phyloP scores from a whole-genome alignment of 2,329 filamentous ascomycete species.

The Pyrenophora tritici-repentis region DNA sequence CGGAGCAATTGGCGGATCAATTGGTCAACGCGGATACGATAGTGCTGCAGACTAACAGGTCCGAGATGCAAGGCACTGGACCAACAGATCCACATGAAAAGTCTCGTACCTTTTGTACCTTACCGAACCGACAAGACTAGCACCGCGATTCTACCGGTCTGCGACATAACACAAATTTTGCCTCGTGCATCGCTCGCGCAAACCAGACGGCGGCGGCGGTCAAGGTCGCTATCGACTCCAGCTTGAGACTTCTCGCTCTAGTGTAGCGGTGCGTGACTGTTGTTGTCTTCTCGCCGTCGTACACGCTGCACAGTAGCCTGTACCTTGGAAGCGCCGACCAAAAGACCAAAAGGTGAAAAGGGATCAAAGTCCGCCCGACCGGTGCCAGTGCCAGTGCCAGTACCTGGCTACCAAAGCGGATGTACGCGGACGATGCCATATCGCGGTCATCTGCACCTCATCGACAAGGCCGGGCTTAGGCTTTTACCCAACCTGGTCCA shows the following conservation, averaged over 20 bases:
- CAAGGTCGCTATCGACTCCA: neutral
- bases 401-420: slow-evolving; percentile 15
- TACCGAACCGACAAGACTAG: slow-evolving; percentile 48
- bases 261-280: slow-evolving; percentile 1
- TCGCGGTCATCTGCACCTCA: slow-evolving; percentile 22
- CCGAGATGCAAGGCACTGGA: slow-evolving; percentile 46
- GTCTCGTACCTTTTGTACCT: slow-evolving; percentile 47
- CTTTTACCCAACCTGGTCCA: neutral
- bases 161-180: slow-evolving; percentile 8
- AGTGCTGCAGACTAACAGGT: slow-evolving; percentile 39
- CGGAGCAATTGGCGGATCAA: no score
- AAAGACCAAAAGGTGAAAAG: slow-evolving; percentile 4
- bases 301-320: neutral
- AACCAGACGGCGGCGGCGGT: slow-evolving; percentile 1
- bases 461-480: neutral
- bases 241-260: neutral
- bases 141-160: slow-evolving; percentile 27
- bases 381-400: slow-evolving; percentile 7
- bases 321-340: slow-evolving; percentile 3
- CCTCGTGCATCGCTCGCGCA: slow-evolving; percentile 4
- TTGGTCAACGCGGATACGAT: slow-evolving; percentile 31
- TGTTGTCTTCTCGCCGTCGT: neutral
- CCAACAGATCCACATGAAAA: slow-evolving; percentile 37
- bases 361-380: slow-evolving; percentile 11
- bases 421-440: slow-evolving; percentile 12